Conservation (phyloP, 441 rosid genomes). For the Syzygium malaccense region DNA sequence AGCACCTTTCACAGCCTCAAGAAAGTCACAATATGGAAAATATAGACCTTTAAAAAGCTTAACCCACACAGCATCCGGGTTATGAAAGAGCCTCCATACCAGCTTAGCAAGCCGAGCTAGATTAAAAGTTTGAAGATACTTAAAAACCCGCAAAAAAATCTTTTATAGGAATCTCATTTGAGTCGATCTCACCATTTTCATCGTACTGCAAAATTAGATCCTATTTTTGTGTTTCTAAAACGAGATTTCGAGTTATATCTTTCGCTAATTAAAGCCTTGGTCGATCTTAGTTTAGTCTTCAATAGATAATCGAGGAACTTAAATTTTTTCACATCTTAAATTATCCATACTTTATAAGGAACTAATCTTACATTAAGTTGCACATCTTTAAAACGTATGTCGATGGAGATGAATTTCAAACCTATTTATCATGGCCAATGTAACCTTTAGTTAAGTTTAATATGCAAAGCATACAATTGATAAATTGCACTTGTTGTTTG, state of each 20-base stretch:
- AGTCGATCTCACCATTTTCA: not conserved
- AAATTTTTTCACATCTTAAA: no score
- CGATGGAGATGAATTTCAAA: no score
- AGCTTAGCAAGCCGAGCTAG: not conserved
- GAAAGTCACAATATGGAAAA: not conserved
- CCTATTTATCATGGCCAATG: no score
- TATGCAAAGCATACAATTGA: not conserved
- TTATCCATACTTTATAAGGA: not conserved
- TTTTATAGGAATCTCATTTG: no score
- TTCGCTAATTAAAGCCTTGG: not conserved
- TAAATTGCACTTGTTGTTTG: not conserved
- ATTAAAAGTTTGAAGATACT: not conserved
- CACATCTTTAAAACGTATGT: no score
- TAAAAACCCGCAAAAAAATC: not conserved
- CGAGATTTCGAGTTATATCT: not conserved
- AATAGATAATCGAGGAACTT: not conserved
- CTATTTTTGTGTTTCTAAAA: not conserved
- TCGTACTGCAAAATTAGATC: not conserved
- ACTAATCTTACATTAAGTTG: not conserved
- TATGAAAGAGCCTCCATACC: not conserved
- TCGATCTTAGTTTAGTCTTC: not conserved
- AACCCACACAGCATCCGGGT: not conserved
- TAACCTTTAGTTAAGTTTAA: no score
- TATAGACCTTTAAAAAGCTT: not conserved
- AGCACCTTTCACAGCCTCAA: not conserved